Percentiles rank a stretch among this genome's conserved stretches.
Evolutionary conservation across 1,284 basidiomycete species (phyloP).

Genomic region (Sporisorium graminicola): DNA sequence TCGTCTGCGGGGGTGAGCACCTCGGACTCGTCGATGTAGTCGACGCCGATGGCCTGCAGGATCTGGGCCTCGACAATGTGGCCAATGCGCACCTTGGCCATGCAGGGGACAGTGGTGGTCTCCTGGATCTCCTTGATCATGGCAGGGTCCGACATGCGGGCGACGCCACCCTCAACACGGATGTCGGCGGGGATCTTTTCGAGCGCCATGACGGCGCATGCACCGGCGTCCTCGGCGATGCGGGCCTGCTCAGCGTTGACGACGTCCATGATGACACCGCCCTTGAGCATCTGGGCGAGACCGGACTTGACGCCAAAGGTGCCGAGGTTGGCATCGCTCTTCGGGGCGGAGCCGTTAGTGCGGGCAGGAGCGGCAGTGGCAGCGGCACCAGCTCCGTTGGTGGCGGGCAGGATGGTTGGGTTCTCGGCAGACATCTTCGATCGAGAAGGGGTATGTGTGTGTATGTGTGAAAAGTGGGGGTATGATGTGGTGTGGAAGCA

Average conservation of each 20-base stretch:
- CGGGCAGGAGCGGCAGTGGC: slow-evolving; percentile 41
- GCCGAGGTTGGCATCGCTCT: slow-evolving; percentile 76
- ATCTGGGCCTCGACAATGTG: slow-evolving; percentile 86
- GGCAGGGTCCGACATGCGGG: slow-evolving; percentile 78
- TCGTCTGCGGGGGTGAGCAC: slow-evolving; percentile 91
- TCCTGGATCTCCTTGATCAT: slow-evolving; percentile 97
- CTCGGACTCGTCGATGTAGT: slow-evolving; percentile 95
- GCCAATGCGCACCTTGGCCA: slow-evolving; percentile 95
- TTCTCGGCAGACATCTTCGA: slow-evolving; percentile 67
- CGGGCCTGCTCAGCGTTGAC: slow-evolving; percentile 88
- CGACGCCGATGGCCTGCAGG: slow-evolving; percentile 90
- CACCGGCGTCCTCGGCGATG: slow-evolving; percentile 97
- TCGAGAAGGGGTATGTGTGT: neutral
- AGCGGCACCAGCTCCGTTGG: slow-evolving; percentile 60
- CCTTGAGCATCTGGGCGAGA: slow-evolving; percentile 71
- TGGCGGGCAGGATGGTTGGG: slow-evolving; percentile 66
- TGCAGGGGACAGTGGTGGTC: slow-evolving; percentile 70
- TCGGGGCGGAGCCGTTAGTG: slow-evolving; percentile 74
- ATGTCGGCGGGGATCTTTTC: slow-evolving; percentile 98
- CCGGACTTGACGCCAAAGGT: slow-evolving; percentile 90
- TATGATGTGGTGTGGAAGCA: neutral
- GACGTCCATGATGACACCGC: slow-evolving; percentile 71
- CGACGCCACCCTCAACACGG: slow-evolving; percentile 68
- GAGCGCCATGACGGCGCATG: slow-evolving; percentile 90
- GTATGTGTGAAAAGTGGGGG: slow-evolving; percentile 5